Conservation (phyloP, 345 rosid genomes). For the Hirschfeldia incana region DNA sequence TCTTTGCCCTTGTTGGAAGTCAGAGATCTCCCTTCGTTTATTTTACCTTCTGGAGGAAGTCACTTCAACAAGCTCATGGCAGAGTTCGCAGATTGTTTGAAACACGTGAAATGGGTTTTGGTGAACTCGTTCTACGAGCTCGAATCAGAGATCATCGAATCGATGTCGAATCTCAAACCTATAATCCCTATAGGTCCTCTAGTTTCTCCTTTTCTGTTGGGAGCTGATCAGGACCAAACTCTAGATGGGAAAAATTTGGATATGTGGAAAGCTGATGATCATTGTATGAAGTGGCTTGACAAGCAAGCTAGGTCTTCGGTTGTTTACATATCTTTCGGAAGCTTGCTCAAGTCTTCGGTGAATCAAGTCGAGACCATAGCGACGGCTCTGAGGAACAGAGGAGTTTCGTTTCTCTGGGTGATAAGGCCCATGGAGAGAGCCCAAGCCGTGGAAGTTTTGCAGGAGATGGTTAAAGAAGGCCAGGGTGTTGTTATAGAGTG, state of each 20-base stretch:
- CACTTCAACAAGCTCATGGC: not conserved
- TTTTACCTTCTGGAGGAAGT: slow-evolving; percentile 37
- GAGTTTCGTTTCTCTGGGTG: slow-evolving; percentile 57
- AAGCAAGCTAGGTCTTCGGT: slow-evolving; percentile 46
- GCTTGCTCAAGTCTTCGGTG: slow-evolving; percentile 31
- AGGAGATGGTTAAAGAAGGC: slow-evolving; percentile 37
- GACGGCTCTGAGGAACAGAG: slow-evolving; percentile 37
- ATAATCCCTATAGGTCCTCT: slow-evolving; percentile 57
- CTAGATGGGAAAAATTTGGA: slow-evolving; percentile 24
- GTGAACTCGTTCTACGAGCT: slow-evolving; percentile 51
- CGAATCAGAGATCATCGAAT: slow-evolving; percentile 43
- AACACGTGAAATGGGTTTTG: slow-evolving; percentile 53
- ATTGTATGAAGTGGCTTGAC: slow-evolving; percentile 61
- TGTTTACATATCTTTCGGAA: slow-evolving; percentile 65
- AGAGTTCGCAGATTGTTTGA: slow-evolving; percentile 34
- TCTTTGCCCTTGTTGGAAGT: slow-evolving; percentile 43
- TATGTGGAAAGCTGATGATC: slow-evolving; percentile 41
- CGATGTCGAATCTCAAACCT: slow-evolving; percentile 32
- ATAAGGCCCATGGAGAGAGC: slow-evolving; percentile 30
- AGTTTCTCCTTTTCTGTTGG: slow-evolving; percentile 49
- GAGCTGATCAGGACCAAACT: slow-evolving; percentile 25
- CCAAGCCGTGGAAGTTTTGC: slow-evolving; percentile 3
- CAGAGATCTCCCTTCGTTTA: slow-evolving; percentile 52
- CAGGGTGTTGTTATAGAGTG: slow-evolving; percentile 49
- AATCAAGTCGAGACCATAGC: slow-evolving; percentile 47